These are phyloP conservation scores for Lipomyces yamadae DNA, from an alignment of 805 yeast species.

Conservation along the genomic window DNA sequence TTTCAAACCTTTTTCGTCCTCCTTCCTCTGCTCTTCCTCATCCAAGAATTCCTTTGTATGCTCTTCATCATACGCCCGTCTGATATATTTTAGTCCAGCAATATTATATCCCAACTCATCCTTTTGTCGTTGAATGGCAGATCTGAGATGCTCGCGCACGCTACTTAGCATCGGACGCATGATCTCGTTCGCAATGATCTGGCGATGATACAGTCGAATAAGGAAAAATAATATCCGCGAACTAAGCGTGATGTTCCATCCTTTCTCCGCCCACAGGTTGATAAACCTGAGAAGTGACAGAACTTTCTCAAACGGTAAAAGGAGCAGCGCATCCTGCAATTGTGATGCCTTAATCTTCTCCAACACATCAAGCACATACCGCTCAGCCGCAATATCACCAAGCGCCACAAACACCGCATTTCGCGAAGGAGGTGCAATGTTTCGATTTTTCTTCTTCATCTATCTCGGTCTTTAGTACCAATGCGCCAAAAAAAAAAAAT, in stretches of 20 bases:
- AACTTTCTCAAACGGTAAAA: slow-evolving; percentile 86
- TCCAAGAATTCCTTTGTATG: slow-evolving; percentile 79
- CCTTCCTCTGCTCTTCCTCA: slow-evolving; percentile 59
- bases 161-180: slow-evolving; percentile 66
- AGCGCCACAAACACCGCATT: slow-evolving; percentile 78
- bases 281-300: slow-evolving; percentile 72
- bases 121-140: slow-evolving; percentile 56
- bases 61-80: slow-evolving; percentile 74
- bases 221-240: slow-evolving; percentile 79
- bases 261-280: slow-evolving; percentile 66
- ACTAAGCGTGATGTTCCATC: slow-evolving; percentile 62
- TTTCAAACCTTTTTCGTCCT: slow-evolving; percentile 60
- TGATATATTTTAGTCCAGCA: slow-evolving; percentile 76
- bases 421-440: slow-evolving; percentile 60
- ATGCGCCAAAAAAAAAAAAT: neutral
- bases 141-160: slow-evolving; percentile 67
- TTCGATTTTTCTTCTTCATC: slow-evolving; percentile 51
- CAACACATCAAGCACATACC: slow-evolving; percentile 75
- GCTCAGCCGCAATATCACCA: slow-evolving; percentile 65
- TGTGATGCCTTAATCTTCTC: slow-evolving; percentile 78
- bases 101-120: slow-evolving; percentile 79
- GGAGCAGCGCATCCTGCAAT: slow-evolving; percentile 88
- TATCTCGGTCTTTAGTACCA: slow-evolving; percentile 41
- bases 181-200: slow-evolving; percentile 58
- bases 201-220: slow-evolving; percentile 74